Percentiles rank a stretch among this genome's conserved stretches.
phyloP scores from a whole-genome alignment of 179 eudicot genomes.

The Actinidia chinensis region DNA sequence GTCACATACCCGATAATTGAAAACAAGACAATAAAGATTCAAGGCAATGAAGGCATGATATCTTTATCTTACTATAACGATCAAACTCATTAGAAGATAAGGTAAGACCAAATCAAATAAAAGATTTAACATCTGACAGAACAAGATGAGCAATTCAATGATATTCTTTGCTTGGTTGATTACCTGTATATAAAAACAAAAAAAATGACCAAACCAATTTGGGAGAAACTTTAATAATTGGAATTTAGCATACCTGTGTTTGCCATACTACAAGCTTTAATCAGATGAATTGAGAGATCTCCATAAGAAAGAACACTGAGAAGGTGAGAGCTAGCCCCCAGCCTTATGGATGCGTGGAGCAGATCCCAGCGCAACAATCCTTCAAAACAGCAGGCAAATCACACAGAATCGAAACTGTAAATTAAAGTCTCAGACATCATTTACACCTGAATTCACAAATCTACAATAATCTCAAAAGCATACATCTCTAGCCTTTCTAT shows the following conservation, averaged over 20 bases:
- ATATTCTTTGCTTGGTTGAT: too few relatives aligned
- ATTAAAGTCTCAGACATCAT: neutral
- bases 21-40: neutral
- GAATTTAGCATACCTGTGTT: conserved; percentile 50
- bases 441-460: neutral
- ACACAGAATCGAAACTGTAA: conserved; percentile 1
- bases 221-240: neutral
- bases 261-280: conserved; percentile 71
- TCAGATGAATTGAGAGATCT: conserved; percentile 71
- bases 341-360: conserved; percentile 70
- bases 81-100: neutral
- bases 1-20: neutral
- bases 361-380: conserved; percentile 60
- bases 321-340: conserved; percentile 74
- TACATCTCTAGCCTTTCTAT: neutral
- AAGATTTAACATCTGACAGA: neutral
- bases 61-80: neutral
- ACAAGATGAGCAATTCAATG: neutral
- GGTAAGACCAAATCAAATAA: neutral
- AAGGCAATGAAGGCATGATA: neutral
- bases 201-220: conserved; percentile 5
- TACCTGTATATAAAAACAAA: too few relatives aligned
- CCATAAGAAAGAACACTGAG: conserved; percentile 78
- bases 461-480: neutral
- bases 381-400: conserved; percentile 31